Conservation (phyloP, 2,329 filamentous ascomycete genomes). For the Aureobasidium melanogenum region DNA sequence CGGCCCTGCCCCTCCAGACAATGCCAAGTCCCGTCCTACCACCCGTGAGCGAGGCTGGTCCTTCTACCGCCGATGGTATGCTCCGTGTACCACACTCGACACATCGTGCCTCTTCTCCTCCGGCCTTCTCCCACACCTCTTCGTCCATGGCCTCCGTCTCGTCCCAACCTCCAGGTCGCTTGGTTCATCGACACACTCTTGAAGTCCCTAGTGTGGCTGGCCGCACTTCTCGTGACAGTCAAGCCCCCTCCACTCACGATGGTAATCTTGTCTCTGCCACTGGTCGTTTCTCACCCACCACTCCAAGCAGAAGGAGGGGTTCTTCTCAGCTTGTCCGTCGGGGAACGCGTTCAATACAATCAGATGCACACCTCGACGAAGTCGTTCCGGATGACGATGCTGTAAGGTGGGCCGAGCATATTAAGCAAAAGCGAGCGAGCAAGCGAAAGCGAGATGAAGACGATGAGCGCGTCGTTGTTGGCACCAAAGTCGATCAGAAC, state of each 20-base stretch:
- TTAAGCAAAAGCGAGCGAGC: constrained; percentile 82
- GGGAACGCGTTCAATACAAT: constrained; percentile 71
- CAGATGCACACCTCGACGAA: constrained; percentile 72
- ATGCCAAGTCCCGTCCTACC: constrained; percentile 18
- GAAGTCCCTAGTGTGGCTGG: constrained; percentile 70
- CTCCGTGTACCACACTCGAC: constrained; percentile 17
- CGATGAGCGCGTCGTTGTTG: constrained; percentile 83
- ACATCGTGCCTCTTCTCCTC: constrained; percentile 29
- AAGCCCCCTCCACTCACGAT: constrained; percentile 31
- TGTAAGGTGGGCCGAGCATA: constrained; percentile 82
- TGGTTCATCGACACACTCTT: constrained; percentile 78
- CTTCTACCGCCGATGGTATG: constrained; percentile 16
- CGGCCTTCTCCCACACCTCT: constrained; percentile 25
- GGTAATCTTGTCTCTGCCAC: constrained; percentile 57
- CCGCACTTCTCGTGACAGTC: constrained; percentile 60
- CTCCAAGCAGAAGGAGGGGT: constrained; percentile 57
- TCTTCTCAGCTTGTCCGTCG: constrained; percentile 78
- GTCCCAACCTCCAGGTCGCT: constrained; percentile 41
- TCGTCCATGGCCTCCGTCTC: constrained; percentile 41
- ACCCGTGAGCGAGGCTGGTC: constrained; percentile 20
- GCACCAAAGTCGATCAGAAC: constrained; percentile 94
- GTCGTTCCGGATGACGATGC: constrained; percentile 82
- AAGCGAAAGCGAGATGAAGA: constrained; percentile 78
- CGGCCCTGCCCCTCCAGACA: neutral
- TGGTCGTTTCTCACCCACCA: constrained; percentile 72